Percentiles rank a stretch among this genome's conserved stretches.
Conservation (phyloP, 345 rosid genomes). For the Linum tenue region DNA sequence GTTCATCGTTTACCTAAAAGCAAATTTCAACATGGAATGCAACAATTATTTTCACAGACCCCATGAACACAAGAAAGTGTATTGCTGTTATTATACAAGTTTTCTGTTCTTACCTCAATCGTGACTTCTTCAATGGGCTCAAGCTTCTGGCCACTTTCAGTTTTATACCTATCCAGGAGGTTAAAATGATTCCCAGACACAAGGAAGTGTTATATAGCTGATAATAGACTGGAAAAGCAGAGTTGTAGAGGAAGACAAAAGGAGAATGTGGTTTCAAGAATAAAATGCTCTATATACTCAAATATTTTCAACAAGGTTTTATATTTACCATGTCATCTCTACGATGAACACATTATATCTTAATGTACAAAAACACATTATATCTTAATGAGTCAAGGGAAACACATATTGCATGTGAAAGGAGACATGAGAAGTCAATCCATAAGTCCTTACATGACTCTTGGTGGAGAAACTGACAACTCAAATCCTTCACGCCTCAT, state of each 20-base stretch:
- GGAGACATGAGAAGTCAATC: neutral
- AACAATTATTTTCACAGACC: constrained; percentile 4
- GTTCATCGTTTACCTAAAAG: constrained; percentile 76
- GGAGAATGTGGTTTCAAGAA: neutral
- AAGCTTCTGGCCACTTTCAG: constrained; percentile 52
- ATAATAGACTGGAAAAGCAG: too few species aligned
- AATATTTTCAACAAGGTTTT: too few species aligned
- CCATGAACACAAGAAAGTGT: constrained; percentile 3
- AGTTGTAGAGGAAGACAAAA: too few species aligned
- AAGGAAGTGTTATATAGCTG: neutral
- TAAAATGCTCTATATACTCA: too few species aligned
- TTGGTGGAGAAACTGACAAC: constrained; percentile 92
- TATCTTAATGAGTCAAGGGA: neutral
- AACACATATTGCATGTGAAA: neutral
- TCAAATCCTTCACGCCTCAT: constrained; percentile 99
- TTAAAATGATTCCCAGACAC: neutral
- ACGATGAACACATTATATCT: too few species aligned
- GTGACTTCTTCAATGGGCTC: constrained; percentile 97
- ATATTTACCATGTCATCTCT: neutral
- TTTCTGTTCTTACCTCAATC: constrained; percentile 47
- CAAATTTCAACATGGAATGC: constrained; percentile 5
- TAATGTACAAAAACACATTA: too few species aligned
- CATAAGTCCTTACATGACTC: constrained; percentile 70
- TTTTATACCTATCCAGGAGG: constrained; percentile 58
- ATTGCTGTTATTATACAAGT: neutral